Percentiles rank a stretch among this genome's conserved stretches.
These are phyloP conservation scores for Akanthomyces dipterigenus DNA, from an alignment of 2,329 filamentous ascomycete species.

Conservation along the genomic window DNA sequence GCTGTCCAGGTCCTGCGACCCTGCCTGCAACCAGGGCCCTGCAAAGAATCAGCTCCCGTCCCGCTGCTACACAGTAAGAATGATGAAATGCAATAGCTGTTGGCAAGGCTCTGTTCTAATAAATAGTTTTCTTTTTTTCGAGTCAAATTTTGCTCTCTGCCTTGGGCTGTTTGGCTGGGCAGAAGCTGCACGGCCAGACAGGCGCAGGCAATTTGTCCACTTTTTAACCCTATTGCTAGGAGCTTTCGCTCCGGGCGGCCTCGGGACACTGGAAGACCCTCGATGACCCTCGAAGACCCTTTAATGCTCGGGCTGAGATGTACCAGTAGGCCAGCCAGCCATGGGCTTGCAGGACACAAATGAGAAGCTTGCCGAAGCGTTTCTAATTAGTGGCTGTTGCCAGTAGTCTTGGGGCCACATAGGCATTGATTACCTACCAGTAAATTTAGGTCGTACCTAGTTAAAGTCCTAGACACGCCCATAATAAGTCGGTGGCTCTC, in stretches of 20 bases:
- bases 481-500: neutral
- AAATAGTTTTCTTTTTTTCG: neutral
- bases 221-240: neutral
- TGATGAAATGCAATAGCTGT: neutral
- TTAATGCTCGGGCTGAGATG: neutral
- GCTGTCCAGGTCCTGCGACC: neutral
- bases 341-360: neutral
- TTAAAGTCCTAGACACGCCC: neutral
- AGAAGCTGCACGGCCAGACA: neutral
- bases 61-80: neutral
- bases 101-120: neutral
- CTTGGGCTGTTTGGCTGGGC: neutral
- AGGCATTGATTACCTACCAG: too few relatives aligned
- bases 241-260: neutral
- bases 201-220: neutral
- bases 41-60: neutral
- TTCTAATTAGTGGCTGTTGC: neutral
- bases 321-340: too few relatives aligned
- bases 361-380: neutral
- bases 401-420: too few relatives aligned
- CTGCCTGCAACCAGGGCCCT: neutral
- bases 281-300: neutral
- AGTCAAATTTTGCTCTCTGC: neutral
- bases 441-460: too few relatives aligned
- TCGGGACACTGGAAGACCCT: neutral